These are phyloP conservation scores for Backusella circina DNA, from an alignment of 192 early-diverging fungal genomes.

Conservation along the genomic window DNA sequence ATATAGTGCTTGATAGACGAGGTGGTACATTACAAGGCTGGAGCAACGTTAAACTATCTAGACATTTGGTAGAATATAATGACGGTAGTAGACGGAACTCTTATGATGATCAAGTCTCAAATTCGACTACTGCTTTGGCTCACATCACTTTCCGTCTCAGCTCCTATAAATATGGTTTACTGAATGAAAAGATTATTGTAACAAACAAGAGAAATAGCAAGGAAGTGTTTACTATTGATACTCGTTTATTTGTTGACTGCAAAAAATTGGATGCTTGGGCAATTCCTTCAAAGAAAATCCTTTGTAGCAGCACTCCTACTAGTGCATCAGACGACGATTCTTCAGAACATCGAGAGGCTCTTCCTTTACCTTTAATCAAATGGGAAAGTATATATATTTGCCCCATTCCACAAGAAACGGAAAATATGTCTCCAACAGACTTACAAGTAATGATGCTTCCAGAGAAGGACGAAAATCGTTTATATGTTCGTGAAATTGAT, in stretches of 20 bases:
- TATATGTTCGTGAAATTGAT: slow-evolving; percentile 21
- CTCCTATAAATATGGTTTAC: slow-evolving; percentile 53
- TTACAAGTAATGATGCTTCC: slow-evolving; percentile 16
- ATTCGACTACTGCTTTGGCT: slow-evolving; percentile 30
- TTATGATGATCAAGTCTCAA: slow-evolving; percentile 15
- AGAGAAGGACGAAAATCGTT: slow-evolving; percentile 4
- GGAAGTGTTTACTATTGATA: slow-evolving; percentile 59
- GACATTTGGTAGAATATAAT: slow-evolving; percentile 7
- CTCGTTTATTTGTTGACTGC: slow-evolving; percentile 68
- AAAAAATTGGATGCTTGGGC: slow-evolving; percentile 32
- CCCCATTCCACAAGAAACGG: slow-evolving; percentile 2
- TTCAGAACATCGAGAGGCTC: slow-evolving; percentile 24
- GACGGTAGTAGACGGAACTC: slow-evolving; percentile 5
- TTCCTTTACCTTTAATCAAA: slow-evolving; percentile 32
- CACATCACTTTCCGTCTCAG: slow-evolving; percentile 58
- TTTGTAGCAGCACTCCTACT: slow-evolving; percentile 7
- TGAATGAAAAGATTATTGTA: slow-evolving; percentile 59
- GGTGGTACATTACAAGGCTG: slow-evolving; percentile 53
- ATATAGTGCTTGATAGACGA: slow-evolving; percentile 48
- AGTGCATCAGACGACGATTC: slow-evolving; percentile 10
- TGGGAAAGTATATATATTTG: slow-evolving; percentile 56
- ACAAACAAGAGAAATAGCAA: slow-evolving; percentile 68
- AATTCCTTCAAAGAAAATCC: slow-evolving; percentile 6
- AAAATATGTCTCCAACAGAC: background rate
- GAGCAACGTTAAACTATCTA: slow-evolving; percentile 30